Conservation (phyloP, 169 alveolate genomes). For the Miamiensis avidus region DNA sequence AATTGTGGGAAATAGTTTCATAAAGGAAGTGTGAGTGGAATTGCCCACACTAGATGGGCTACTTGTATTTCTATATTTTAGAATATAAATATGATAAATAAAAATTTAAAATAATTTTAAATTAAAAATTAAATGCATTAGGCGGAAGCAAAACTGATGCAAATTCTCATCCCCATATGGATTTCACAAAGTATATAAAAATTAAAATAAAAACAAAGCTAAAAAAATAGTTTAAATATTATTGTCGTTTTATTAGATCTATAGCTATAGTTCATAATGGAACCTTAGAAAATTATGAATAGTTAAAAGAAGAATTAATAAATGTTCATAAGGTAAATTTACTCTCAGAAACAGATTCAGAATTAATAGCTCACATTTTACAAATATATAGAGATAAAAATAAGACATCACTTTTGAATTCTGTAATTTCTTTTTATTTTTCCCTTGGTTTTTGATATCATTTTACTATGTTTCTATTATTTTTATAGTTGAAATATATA, state of each 20-base stretch:
- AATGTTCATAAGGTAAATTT: slow-evolving; percentile 70
- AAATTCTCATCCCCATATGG: slow-evolving; percentile 98
- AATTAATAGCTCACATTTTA: slow-evolving; percentile 94
- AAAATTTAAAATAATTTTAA: no score
- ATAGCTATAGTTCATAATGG: slow-evolving; percentile 97
- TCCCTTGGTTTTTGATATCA: not conserved
- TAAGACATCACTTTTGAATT: slow-evolving; percentile 82
- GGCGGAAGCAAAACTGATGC: slow-evolving; percentile 96
- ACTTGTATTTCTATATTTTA: no score
- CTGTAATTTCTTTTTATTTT: not conserved
- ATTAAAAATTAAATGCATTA: no score
- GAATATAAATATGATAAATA: no score
- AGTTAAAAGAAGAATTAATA: slow-evolving; percentile 66
- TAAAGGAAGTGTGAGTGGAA: slow-evolving; percentile 87
- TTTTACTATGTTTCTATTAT: not conserved
- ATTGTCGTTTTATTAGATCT: no score
- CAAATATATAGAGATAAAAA: slow-evolving; percentile 86
- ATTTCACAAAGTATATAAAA: no score
- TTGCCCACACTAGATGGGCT: slow-evolving; percentile 99
- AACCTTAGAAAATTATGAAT: slow-evolving; percentile 88
- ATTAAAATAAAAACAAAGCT: no score
- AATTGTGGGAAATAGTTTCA: slow-evolving; percentile 74
- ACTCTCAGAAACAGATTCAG: slow-evolving; percentile 95
- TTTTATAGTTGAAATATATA: not conserved
- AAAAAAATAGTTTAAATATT: no score